Base-by-base conservation (phyloP, 352 stramenopile genomes). In the Phytopythium delawarense region DNA sequence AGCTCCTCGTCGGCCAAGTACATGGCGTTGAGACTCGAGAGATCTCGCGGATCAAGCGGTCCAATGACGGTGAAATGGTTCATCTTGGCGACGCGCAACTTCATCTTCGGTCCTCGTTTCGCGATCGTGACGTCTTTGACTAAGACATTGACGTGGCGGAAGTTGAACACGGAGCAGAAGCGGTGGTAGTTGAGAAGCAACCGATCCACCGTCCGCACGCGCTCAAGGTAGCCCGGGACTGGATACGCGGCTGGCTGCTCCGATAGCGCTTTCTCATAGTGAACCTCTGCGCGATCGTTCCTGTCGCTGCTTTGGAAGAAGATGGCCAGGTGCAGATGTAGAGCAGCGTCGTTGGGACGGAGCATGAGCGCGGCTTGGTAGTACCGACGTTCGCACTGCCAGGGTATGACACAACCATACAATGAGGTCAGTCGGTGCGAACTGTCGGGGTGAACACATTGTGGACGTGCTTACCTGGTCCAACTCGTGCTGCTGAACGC, bases 131-230 rank as follows among this genome's bases (percentile, higher is more conserved):
- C 23, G 0, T 66, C 63, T 59, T 89, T 88, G 0, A 62, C 54
- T 13, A 89, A 53, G 0, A 89, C 67, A 32, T 84, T 87, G 0
- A 75, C 63, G 66, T 84, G 74, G 16, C 70, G 64, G 13, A 73
- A 79, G 59, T 85, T 81, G 44, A 88, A 91, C 12, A 91, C 59
- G 7, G 79, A 88, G 55, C 76, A 84, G 63, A 89, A 91, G 12
- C 78, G 79, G 48, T 91, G 78, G 49, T 88, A 89, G 49, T 89
- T 91, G 20, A 84, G 56, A n/a, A 89, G 48, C 20, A 91, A 37
- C 3, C 82, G 75, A 52, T 88, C 75, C 8, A 89, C 44, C 66
- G 74, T 87, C 34, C 85, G 59, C 15, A 85, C 59, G 6, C 82
- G 78, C 69, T 89, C 60, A 1, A 88, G 62, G 61, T 88, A 91